phyloP scores from a whole-genome alignment of 768 basidiomycete genomes.

The Lepiota subincarnata region DNA sequence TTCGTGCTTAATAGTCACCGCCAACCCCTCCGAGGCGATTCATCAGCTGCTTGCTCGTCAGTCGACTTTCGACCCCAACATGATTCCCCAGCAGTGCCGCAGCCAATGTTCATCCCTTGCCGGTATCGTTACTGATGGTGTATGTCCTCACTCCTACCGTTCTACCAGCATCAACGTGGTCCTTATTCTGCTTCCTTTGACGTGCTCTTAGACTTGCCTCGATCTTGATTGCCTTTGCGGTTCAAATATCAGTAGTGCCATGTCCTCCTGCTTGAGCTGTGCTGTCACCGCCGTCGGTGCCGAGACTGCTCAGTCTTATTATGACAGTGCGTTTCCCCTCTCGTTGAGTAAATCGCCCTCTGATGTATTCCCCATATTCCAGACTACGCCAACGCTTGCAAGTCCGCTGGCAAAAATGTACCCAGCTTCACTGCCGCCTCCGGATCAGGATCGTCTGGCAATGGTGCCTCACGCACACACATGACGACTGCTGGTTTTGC shows the following conservation, averaged over 20 bases:
- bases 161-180: neutral
- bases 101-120: neutral
- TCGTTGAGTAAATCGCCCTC: neutral
- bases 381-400: constrained; percentile 7
- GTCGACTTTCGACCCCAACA: constrained; percentile 1
- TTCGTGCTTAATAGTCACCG: neutral
- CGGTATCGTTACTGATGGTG: neutral
- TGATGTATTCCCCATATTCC: neutral
- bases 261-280: neutral
- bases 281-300: neutral
- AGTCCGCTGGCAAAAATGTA: neutral
- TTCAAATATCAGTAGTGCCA: neutral
- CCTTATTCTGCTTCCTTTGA: neutral
- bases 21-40: neutral
- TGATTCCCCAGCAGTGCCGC: neutral
- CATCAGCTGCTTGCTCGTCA: constrained; percentile 6
- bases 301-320: neutral
- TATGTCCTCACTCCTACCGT: neutral
- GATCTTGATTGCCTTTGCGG: constrained; percentile 4
- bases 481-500: neutral
- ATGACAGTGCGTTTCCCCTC: neutral
- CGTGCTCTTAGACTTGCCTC: neutral
- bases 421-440: too few relatives aligned
- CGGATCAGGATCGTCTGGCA: neutral
- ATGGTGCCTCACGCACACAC: neutral